Percentiles rank a stretch among this genome's conserved stretches.
phyloP scores from a whole-genome alignment of 129 eudicot genomes.

The Saussurea involucrata region DNA sequence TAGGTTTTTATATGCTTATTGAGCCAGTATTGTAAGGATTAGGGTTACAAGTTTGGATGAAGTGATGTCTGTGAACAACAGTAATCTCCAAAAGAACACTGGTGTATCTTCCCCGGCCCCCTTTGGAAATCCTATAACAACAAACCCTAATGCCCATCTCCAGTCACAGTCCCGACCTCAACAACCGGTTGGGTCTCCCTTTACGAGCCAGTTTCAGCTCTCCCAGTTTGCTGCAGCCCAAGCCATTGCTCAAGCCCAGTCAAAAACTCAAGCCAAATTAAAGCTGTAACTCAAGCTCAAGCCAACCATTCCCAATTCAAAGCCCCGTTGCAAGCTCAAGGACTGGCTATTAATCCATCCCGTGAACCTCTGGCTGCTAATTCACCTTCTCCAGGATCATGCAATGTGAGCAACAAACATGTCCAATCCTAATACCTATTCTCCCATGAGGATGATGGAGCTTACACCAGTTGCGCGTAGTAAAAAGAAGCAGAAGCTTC shows the following conservation, averaged over 20 bases:
- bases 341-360: slow-evolving; percentile 47
- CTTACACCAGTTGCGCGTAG: slow-evolving; percentile 58
- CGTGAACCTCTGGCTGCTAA: slow-evolving; percentile 39
- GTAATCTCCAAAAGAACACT: slow-evolving; percentile 49
- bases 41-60: slow-evolving; percentile 18
- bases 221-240: slow-evolving; percentile 61
- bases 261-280: slow-evolving; percentile 51
- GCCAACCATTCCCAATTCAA: slow-evolving; percentile 68
- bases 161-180: slow-evolving; percentile 39
- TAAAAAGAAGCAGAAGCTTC: slow-evolving; percentile 75
- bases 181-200: slow-evolving; percentile 45
- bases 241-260: slow-evolving; percentile 65
- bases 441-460: slow-evolving; percentile 69
- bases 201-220: slow-evolving; percentile 56
- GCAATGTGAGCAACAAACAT: slow-evolving; percentile 49
- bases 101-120: slow-evolving; percentile 65
- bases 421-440: slow-evolving; percentile 25
- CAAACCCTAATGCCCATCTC: slow-evolving; percentile 43
- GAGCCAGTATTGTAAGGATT: slow-evolving; percentile 18
- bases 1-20: slow-evolving; percentile 6
- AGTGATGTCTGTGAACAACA: slow-evolving; percentile 72
- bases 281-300: slow-evolving; percentile 51
- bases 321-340: slow-evolving; percentile 76
- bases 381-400: slow-evolving; percentile 49
- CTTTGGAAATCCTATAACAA: slow-evolving; percentile 50